Evolutionary conservation across 495 filamentous ascomycete genomes (phyloP).

Genomic region (Aspergillus avenaceus): DNA sequence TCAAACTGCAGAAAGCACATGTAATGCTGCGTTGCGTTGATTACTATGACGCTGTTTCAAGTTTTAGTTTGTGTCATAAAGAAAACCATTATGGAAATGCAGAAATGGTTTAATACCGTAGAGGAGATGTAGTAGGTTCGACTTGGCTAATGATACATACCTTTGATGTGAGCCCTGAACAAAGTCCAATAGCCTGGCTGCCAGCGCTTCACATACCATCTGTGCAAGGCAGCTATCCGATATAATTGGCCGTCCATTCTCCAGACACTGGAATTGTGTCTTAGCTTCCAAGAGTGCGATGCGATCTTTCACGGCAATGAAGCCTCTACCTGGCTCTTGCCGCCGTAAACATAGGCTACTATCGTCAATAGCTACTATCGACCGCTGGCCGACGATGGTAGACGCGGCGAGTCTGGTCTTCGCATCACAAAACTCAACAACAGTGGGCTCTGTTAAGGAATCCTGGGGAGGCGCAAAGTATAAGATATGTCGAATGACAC

Average conservation of each 20-base stretch:
- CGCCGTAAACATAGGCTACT: conserved; percentile 13
- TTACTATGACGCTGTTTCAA: conserved; percentile 10
- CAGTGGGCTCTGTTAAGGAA: not conserved
- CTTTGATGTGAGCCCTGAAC: not conserved
- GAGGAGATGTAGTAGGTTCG: no score
- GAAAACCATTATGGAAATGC: no score
- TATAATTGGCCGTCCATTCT: conserved; percentile 13
- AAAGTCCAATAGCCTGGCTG: conserved; percentile 4
- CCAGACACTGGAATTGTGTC: conserved; percentile 14
- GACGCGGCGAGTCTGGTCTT: conserved; percentile 10
- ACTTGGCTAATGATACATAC: no score
- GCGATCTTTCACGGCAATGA: conserved; percentile 4
- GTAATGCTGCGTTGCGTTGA: conserved; percentile 17
- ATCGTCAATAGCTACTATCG: conserved; percentile 16
- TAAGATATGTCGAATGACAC: conserved; percentile 18
- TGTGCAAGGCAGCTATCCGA: conserved; percentile 15
- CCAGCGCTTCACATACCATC: conserved; percentile 17
- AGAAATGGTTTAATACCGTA: no score
- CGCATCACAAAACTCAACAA: conserved; percentile 18
- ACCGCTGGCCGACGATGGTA: not conserved
- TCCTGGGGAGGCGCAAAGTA: conserved; percentile 16
- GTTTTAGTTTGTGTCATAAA: no score
- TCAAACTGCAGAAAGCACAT: conserved; percentile 20
- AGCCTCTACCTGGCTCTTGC: not conserved
- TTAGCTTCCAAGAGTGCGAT: conserved; percentile 18